Evolutionary conservation across 2,329 filamentous ascomycete genomes (phyloP).

Genomic region (Chaetomiaceae sp.): DNA sequence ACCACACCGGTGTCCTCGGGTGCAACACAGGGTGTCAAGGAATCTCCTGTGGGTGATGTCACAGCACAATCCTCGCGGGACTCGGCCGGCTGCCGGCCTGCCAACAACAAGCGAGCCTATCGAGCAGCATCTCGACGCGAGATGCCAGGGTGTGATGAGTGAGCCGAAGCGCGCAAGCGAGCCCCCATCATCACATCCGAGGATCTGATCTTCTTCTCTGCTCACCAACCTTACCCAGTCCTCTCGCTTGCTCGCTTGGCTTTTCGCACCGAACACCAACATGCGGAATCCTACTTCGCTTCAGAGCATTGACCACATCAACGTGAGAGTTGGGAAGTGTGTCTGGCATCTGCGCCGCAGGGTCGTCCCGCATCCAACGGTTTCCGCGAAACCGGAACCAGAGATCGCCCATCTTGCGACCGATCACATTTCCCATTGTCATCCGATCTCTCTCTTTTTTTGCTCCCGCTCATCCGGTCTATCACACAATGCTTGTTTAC

Average conservation of each 20-base stretch:
- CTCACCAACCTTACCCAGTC: neutral
- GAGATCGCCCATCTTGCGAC: constrained; percentile 8
- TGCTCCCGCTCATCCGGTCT: constrained; percentile 1
- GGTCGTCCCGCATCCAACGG: constrained; percentile 20
- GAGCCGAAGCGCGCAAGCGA: constrained; percentile 9
- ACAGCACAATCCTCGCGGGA: neutral
- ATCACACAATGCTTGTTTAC: constrained; percentile 11
- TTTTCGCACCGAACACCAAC: neutral
- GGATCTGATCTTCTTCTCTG: neutral
- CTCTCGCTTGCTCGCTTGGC: neutral
- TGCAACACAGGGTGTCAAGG: too few species aligned
- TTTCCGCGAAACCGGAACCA: constrained; percentile 21
- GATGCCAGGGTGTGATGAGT: neutral
- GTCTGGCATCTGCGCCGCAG: constrained; percentile 2
- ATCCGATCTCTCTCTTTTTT: constrained; percentile 2
- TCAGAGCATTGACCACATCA: neutral
- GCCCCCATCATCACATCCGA: neutral
- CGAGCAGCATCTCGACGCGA: neutral
- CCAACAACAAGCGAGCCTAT: neutral
- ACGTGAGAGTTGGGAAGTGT: neutral
- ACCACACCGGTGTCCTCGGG: too few species aligned
- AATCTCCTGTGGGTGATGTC: constrained; percentile 10
- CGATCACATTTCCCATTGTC: constrained; percentile 1
- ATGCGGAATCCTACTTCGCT: neutral
- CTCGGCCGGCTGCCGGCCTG: too few species aligned